Evolutionary conservation across 257 asterid species (phyloP).

Genomic region (Solanum dulcamara): DNA sequence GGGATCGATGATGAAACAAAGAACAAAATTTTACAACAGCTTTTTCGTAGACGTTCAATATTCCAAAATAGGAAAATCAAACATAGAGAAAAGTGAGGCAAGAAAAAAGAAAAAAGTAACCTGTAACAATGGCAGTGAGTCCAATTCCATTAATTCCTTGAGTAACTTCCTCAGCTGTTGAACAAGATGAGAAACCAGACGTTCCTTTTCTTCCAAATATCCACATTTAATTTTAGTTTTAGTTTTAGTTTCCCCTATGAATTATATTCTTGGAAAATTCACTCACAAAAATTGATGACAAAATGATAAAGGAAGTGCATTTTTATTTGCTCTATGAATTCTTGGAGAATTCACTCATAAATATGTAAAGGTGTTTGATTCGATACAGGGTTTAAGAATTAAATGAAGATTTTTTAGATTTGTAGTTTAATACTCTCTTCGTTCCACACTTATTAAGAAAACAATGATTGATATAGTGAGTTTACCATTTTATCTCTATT

Average conservation of each 20-base stretch:
- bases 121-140: slow-evolving; percentile 60
- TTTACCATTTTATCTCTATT: no score
- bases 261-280: neutral
- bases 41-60: neutral
- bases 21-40: neutral
- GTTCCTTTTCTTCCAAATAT: slow-evolving; percentile 38
- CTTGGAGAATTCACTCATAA: no score
- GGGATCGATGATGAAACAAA: neutral
- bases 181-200: slow-evolving; percentile 45
- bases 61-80: neutral
- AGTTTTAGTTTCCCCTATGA: neutral
- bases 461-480: no score
- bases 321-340: no score
- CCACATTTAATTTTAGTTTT: slow-evolving; percentile 27
- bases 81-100: neutral
- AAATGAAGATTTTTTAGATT: no score
- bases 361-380: no score
- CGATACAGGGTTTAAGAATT: no score
- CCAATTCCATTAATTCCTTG: slow-evolving; percentile 37
- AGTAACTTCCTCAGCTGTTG: slow-evolving; percentile 54
- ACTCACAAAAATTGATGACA: neutral
- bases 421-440: no score
- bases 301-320: neutral
- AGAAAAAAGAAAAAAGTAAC: neutral
- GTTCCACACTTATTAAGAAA: no score